Percentiles rank a stretch among this genome's conserved stretches.
phyloP scores from a whole-genome alignment of 805 yeast species.

The Zygotorulaspora chibaensis region DNA sequence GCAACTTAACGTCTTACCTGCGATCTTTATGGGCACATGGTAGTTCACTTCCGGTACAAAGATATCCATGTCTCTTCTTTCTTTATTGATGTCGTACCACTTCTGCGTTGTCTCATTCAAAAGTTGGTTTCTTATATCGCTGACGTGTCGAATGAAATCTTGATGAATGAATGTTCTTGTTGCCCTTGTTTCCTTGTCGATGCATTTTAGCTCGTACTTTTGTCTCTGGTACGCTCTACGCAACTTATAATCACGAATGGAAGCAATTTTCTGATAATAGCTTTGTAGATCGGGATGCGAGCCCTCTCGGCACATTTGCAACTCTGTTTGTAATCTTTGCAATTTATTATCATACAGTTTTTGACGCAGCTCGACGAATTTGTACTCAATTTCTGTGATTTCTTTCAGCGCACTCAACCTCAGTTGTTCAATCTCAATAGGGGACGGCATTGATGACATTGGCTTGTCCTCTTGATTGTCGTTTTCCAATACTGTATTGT shows the following conservation, averaged over 20 bases:
- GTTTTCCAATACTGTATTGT: conserved; percentile 18
- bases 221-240: conserved; percentile 46
- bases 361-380: conserved; percentile 84
- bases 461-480: conserved; percentile 12
- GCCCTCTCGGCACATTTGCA: conserved; percentile 81
- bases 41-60: conserved; percentile 45
- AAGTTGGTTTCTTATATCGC: conserved; percentile 62
- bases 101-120: conserved; percentile 69
- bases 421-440: conserved; percentile 29
- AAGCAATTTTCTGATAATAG: conserved; percentile 65
- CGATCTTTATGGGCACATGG: conserved; percentile 38
- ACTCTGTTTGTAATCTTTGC: conserved; percentile 69
- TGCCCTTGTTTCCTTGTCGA: conserved; percentile 77
- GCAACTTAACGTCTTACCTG: conserved; percentile 33
- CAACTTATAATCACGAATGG: conserved; percentile 68
- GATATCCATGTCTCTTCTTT: conserved; percentile 72
- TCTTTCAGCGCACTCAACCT: conserved; percentile 44
- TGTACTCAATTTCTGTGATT: conserved; percentile 74
- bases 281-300: conserved; percentile 85
- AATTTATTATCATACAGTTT: conserved; percentile 79
- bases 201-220: conserved; percentile 67
- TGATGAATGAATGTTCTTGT: conserved; percentile 79
- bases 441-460: conserved; percentile 18
- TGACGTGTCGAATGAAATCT: conserved; percentile 62
- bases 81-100: conserved; percentile 91